Conservation (phyloP, 371 early-diverging fungal species). For the Nematocida ironsii region DNA sequence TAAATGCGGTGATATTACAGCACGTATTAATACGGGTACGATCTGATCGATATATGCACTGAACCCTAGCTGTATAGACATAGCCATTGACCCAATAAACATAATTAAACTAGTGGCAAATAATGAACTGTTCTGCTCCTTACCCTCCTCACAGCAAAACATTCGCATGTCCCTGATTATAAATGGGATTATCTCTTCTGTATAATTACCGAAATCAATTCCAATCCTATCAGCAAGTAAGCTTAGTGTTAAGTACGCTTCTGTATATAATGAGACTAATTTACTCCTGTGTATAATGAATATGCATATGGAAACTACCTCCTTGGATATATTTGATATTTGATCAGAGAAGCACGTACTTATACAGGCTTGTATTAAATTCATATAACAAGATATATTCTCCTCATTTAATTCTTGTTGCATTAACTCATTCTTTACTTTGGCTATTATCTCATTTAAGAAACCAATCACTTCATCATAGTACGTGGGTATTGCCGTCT, state of each 20-base stretch:
- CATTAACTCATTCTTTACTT: slow-evolving; percentile 51
- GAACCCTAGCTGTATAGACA: slow-evolving; percentile 61
- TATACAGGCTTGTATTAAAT: slow-evolving; percentile 55
- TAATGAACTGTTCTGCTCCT: slow-evolving; percentile 40
- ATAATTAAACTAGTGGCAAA: slow-evolving; percentile 59
- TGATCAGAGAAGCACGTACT: slow-evolving; percentile 4
- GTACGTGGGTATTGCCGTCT: neutral
- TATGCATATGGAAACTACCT: slow-evolving; percentile 47
- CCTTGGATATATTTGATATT: neutral
- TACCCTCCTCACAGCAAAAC: neutral
- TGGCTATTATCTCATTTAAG: slow-evolving; percentile 32
- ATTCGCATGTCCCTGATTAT: slow-evolving; percentile 57
- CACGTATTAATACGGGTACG: slow-evolving; percentile 54
- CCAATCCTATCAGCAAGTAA: slow-evolving; percentile 30
- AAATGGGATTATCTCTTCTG: slow-evolving; percentile 54
- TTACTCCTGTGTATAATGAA: slow-evolving; percentile 36
- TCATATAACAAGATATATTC: slow-evolving; percentile 61
- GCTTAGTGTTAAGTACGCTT: slow-evolving; percentile 64
- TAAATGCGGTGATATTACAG: slow-evolving; percentile 43
- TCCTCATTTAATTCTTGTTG: slow-evolving; percentile 59
- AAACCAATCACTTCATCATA: slow-evolving; percentile 45
- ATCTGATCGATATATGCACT: slow-evolving; percentile 46
- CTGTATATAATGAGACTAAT: slow-evolving; percentile 53
- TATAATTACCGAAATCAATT: slow-evolving; percentile 50
- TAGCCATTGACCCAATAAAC: slow-evolving; percentile 65